Conservation (phyloP, 75 land plant species). For the Pseudotsuga menziesii region DNA sequence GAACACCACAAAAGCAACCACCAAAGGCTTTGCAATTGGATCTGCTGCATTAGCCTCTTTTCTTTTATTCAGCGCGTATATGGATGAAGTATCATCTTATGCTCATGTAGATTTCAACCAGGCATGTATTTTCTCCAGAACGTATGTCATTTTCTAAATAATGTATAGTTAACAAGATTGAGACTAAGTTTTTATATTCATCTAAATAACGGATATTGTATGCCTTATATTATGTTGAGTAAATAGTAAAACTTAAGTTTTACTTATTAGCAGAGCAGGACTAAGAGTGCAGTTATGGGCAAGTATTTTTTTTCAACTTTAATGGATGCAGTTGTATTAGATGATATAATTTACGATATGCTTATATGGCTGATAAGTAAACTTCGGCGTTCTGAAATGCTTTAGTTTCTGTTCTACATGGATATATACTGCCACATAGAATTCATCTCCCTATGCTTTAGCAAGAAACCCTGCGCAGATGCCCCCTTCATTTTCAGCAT, state of each 20-base stretch:
- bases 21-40: slow-evolving; percentile 99
- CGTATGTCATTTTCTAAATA: not conserved
- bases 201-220: not conserved
- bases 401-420: too few relatives aligned
- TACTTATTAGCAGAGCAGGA: not conserved
- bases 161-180: not conserved
- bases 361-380: too few relatives aligned
- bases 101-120: slow-evolving; percentile 68
- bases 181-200: not conserved
- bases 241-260: not conserved
- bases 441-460: too few relatives aligned
- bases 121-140: slow-evolving; percentile 27
- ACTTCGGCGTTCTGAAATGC: too few relatives aligned
- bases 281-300: too few relatives aligned
- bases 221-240: not conserved
- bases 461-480: too few relatives aligned
- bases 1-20: slow-evolving; percentile 99
- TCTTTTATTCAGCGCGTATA: slow-evolving; percentile 99
- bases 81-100: slow-evolving; percentile 97
- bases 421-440: too few relatives aligned
- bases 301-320: too few relatives aligned
- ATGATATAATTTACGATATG: too few relatives aligned
- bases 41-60: slow-evolving; percentile 99
- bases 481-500: too few relatives aligned
- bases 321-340: too few relatives aligned